Conservation (phyloP, 192 early-diverging fungal genomes). For the Gorgonomyces haynaldii region DNA sequence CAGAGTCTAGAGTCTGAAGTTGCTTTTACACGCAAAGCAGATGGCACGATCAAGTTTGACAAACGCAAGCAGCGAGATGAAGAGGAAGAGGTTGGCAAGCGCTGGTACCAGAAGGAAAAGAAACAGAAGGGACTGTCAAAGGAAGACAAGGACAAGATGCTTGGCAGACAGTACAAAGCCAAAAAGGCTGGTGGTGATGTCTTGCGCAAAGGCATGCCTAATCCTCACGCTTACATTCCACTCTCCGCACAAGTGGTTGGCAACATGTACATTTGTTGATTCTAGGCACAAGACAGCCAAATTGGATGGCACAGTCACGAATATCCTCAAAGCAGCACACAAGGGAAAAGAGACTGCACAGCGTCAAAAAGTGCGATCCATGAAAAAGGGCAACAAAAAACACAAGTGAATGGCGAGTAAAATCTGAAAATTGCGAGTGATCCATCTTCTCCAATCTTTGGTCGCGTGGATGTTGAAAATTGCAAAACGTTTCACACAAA, state of each 20-base stretch:
- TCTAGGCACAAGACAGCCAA: constrained; percentile 24
- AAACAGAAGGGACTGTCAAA: constrained; percentile 11
- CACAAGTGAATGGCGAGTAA: constrained; percentile 21
- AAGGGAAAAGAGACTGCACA: constrained; percentile 8
- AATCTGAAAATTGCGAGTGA: background rate
- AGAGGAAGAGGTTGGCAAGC: constrained; percentile 40
- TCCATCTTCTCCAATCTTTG: too few relatives aligned
- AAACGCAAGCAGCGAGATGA: constrained; percentile 45
- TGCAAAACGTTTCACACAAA: too few relatives aligned
- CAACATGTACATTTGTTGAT: constrained; percentile 25
- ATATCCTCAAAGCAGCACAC: constrained; percentile 30
- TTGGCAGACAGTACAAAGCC: constrained; percentile 74
- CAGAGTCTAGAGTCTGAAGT: constrained; percentile 67
- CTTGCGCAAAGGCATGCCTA: constrained; percentile 70
- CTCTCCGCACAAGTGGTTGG: constrained; percentile 59
- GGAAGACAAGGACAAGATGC: constrained; percentile 14
- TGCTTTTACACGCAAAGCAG: constrained; percentile 71
- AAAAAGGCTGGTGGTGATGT: constrained; percentile 85
- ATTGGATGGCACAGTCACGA: constrained; percentile 24
- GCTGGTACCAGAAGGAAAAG: constrained; percentile 10
- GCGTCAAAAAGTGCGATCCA: constrained; percentile 5
- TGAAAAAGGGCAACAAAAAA: constrained; percentile 30
- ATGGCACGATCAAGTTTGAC: constrained; percentile 83
- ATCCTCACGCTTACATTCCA: constrained; percentile 95
- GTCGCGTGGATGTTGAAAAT: too few relatives aligned